Conservation (phyloP, 169 alveolate species). For the Miamiensis avidus region DNA sequence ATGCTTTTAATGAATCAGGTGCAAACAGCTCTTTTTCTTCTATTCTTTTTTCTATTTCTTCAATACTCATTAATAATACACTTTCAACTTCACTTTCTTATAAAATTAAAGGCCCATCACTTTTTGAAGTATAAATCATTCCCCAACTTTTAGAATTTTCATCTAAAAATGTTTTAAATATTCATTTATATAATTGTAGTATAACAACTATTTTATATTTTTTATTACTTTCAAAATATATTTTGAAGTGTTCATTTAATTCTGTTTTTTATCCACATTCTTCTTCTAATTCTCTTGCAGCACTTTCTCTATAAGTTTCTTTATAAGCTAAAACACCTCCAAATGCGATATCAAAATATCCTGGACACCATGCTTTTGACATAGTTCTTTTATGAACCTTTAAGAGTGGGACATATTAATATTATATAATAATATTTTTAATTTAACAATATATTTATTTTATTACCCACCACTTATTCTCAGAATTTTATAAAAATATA, state of each 20-base stretch:
- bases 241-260: conserved; percentile 1
- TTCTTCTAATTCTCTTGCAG: conserved; percentile 58
- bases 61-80: conserved; percentile 16
- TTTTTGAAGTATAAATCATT: conserved; percentile 17
- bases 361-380: conserved; percentile 72
- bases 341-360: conserved; percentile 55
- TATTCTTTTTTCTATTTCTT: conserved; percentile 18
- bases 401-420: not conserved
- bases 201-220: not conserved
- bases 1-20: conserved; percentile 36
- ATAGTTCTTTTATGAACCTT: conserved; percentile 52
- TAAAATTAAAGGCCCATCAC: conserved; percentile 40
- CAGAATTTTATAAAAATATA: conserved; percentile 46
- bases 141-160: conserved; percentile 34
- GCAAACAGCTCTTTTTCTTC: conserved; percentile 9
- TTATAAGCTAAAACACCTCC: conserved; percentile 65
- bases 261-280: conserved; percentile 44
- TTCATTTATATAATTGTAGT: too few relatives aligned
- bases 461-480: conserved; percentile 14
- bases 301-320: conserved; percentile 55
- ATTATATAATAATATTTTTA: not conserved
- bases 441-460: not conserved
- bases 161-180: not conserved
- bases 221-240: conserved; percentile 17
- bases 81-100: conserved; percentile 43